phyloP scores from a whole-genome alignment of 139 green algal genomes.

The Chlamydomonas applanata region DNA sequence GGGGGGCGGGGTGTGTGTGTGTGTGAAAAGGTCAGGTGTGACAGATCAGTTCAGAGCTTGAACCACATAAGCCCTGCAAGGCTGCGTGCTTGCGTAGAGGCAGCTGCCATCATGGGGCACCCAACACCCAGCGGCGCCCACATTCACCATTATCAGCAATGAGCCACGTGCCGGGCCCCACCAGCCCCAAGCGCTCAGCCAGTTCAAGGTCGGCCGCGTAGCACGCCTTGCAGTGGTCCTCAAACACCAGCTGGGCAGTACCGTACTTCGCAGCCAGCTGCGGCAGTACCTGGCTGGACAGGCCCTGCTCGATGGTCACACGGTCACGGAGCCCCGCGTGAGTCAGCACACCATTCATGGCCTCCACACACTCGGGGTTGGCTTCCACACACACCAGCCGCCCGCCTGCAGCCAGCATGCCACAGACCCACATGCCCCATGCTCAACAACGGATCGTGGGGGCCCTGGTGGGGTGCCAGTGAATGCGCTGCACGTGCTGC shows the following conservation, averaged over 20 bases:
- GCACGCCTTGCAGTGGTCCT: slow-evolving; percentile 12
- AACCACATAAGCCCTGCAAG: too few species aligned
- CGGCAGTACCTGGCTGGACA: not conserved
- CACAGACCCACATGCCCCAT: not conserved
- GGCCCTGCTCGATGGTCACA: slow-evolving; percentile 1
- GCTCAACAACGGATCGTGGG: too few species aligned
- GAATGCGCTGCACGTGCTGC: too few species aligned
- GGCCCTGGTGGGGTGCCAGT: too few species aligned
- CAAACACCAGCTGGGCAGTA: slow-evolving; percentile 4
- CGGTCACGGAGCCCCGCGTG: not conserved
- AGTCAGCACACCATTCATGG: not conserved
- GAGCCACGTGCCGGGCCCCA: not conserved
- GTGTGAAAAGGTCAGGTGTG: too few species aligned
- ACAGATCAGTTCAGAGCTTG: too few species aligned
- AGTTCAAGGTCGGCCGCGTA: not conserved
- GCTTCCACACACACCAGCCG: slow-evolving; percentile 12
- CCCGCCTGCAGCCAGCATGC: not conserved
- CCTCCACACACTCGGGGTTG: not conserved
- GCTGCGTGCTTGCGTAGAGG: too few species aligned
- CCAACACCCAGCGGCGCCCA: too few species aligned
- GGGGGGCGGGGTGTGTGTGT: too few species aligned
- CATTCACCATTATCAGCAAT: not conserved
- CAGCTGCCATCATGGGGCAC: too few species aligned
- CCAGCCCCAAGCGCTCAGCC: not conserved
- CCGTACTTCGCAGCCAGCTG: not conserved